Evolutionary conservation across 306 rosid species (phyloP).

Genomic region (Vigna mungo): DNA sequence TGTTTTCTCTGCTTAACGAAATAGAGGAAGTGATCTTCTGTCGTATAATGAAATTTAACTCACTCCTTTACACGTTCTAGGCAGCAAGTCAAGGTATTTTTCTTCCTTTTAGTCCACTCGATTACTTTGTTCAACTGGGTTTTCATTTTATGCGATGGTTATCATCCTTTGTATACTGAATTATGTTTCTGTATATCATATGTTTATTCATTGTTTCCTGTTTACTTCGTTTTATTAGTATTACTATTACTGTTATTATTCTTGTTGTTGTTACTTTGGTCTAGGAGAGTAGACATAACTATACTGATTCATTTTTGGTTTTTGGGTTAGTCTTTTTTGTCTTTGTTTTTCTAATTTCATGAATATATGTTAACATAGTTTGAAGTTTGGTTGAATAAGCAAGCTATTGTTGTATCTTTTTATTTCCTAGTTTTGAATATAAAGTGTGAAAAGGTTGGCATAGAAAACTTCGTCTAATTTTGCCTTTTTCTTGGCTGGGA

Average conservation of each 20-base stretch:
- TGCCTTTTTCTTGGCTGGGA: background rate
- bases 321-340: background rate
- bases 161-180: background rate
- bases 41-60: background rate
- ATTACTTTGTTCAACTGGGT: background rate
- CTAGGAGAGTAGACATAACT: background rate
- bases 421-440: background rate
- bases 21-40: background rate
- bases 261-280: background rate
- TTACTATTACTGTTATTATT: too few relatives aligned
- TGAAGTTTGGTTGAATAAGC: background rate
- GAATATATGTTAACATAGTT: background rate
- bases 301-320: background rate
- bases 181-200: background rate
- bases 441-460: constrained; percentile 5
- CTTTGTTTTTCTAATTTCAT: background rate
- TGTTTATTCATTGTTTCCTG: constrained; percentile 1
- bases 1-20: background rate
- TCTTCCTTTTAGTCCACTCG: background rate
- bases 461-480: constrained; percentile 26
- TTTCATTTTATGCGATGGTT: constrained; percentile 5
- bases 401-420: background rate
- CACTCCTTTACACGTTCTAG: background rate
- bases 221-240: background rate
- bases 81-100: constrained; percentile 21